Percentiles rank a stretch among this genome's conserved stretches.
Conservation (phyloP, 345 rosid species). For the Garcia nutans region DNA sequence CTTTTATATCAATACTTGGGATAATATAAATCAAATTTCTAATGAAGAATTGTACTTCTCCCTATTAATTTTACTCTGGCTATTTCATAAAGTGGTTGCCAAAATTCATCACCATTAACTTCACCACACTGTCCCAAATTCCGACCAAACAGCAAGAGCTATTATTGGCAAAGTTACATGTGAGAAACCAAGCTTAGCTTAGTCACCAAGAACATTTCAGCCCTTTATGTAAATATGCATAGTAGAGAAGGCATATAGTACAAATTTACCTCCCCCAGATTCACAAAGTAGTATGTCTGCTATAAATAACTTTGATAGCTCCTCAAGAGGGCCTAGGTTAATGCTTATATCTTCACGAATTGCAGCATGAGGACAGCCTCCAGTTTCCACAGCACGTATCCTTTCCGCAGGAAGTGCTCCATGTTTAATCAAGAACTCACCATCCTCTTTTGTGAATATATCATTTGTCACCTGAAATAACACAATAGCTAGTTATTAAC, state of each 20-base stretch:
- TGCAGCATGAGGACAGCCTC: conserved; percentile 99
- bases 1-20: background rate
- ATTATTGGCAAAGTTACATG: background rate
- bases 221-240: background rate
- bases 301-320: conserved; percentile 78
- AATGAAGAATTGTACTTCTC: background rate
- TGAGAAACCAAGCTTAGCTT: background rate
- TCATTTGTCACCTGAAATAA: conserved; percentile 84
- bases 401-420: conserved; percentile 94
- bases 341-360: conserved; percentile 98
- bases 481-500: background rate
- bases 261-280: conserved; percentile 90
- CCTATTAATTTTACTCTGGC: background rate
- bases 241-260: background rate
- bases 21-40: background rate
- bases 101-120: background rate
- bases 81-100: background rate
- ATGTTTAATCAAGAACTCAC: conserved; percentile 87
- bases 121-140: background rate
- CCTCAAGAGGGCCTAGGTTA: conserved; percentile 96
- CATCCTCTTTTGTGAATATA: conserved; percentile 96
- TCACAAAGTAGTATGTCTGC: conserved; percentile 92
- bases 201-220: background rate
- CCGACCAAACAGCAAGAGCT: background rate
- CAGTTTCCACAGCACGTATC: conserved; percentile 90